phyloP scores from a whole-genome alignment of 805 yeast species.

The Debaryomyces maramus region DNA sequence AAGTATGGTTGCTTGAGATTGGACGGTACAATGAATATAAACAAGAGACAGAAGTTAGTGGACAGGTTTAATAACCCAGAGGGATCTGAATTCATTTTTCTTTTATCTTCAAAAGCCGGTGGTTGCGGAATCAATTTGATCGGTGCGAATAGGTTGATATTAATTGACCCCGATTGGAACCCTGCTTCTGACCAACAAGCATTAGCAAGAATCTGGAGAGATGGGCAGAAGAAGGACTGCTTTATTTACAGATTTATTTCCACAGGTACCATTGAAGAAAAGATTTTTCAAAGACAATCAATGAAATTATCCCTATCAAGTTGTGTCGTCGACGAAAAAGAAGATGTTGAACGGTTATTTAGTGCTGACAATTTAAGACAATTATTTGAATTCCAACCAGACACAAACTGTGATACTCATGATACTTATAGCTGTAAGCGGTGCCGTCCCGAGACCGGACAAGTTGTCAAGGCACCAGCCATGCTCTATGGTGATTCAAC shows the following conservation, averaged over 20 bases:
- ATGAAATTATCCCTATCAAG: conserved; percentile 92
- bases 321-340: conserved; percentile 95
- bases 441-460: conserved; percentile 52
- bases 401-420: conserved; percentile 85
- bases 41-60: conserved; percentile 89
- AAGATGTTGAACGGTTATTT: conserved; percentile 90
- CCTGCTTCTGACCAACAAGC: conserved; percentile 99
- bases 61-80: conserved; percentile 91
- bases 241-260: conserved; percentile 90
- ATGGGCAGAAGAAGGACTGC: conserved; percentile 97
- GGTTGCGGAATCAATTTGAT: conserved; percentile 97
- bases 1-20: conserved; percentile 77
- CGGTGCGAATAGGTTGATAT: conserved; percentile 88
- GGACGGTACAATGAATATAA: conserved; percentile 91
- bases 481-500: conserved; percentile 98
- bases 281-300: conserved; percentile 92
- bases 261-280: conserved; percentile 95
- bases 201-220: conserved; percentile 97
- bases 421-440: conserved; percentile 87
- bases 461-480: conserved; percentile 65
- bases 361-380: conserved; percentile 77
- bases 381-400: conserved; percentile 66
- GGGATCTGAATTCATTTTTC: conserved; percentile 81
- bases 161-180: conserved; percentile 95
- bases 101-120: conserved; percentile 94